phyloP scores from a whole-genome alignment of 2,329 filamentous ascomycete genomes.

The Paraconiothyrium brasiliense region DNA sequence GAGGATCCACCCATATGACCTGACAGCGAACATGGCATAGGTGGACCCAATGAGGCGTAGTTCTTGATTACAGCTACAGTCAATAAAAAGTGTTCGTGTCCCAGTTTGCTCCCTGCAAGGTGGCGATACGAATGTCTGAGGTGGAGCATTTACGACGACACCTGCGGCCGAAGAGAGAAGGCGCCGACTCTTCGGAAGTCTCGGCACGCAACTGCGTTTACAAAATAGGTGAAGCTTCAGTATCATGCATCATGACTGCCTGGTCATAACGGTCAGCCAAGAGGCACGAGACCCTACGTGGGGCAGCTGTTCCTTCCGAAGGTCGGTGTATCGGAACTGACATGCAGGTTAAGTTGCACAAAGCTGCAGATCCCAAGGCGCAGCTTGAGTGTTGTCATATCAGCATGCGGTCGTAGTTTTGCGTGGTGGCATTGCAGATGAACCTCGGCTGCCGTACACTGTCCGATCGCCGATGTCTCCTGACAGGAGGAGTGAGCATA shows the following conservation, averaged over 20 bases:
- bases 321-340: neutral
- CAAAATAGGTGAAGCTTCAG: neutral
- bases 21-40: neutral
- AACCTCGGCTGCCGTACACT: neutral
- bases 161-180: neutral
- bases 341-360: neutral
- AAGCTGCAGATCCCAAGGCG: neutral
- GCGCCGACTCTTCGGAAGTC: neutral
- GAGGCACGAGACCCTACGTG: neutral
- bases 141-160: neutral
- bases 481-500: no score
- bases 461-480: neutral
- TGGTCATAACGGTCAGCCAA: neutral
- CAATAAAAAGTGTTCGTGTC: neutral
- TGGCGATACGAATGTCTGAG: neutral
- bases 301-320: neutral
- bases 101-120: neutral
- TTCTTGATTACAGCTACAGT: conserved; percentile 1
- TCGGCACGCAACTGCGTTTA: neutral
- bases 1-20: neutral
- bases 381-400: neutral
- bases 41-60: neutral
- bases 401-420: neutral
- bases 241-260: neutral
- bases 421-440: neutral